Conservation (phyloP, 192 early-diverging fungal species). For the Backusella parvicylindrica region DNA sequence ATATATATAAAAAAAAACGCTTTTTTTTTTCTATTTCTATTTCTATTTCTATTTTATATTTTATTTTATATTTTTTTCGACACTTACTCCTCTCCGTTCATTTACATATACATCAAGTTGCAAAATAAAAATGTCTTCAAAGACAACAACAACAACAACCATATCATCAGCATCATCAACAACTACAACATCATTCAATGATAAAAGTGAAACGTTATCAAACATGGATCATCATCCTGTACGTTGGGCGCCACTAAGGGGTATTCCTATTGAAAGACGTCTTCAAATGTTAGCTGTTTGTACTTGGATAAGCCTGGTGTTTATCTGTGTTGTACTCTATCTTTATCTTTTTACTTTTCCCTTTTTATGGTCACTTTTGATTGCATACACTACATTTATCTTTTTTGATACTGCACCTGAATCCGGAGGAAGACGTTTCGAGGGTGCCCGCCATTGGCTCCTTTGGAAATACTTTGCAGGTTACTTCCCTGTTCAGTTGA, state of each 20-base stretch:
- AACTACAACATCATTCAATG: not conserved
- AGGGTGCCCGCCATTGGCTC: conserved; percentile 42
- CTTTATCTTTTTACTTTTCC: conserved; percentile 54
- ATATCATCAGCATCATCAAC: not conserved
- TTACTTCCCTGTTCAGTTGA: conserved; percentile 77
- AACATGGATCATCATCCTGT: conserved; percentile 13
- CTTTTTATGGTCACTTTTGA: conserved; percentile 54
- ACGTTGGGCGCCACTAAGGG: conserved; percentile 57
- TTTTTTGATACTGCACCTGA: conserved; percentile 75
- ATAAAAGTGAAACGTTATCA: not conserved
- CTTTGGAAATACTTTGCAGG: conserved; percentile 78
- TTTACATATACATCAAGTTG: not conserved
- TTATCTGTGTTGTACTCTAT: conserved; percentile 54
- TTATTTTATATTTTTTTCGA: not conserved
- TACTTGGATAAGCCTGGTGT: conserved; percentile 59
- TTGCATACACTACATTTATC: conserved; percentile 76
- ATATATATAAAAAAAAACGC: not conserved
- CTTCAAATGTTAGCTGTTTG: conserved; percentile 63
- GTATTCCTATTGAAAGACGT: conserved; percentile 62
- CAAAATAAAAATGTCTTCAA: not conserved
- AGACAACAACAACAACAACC: not conserved
- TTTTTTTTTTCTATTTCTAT: too few species aligned
- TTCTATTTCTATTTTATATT: not conserved
- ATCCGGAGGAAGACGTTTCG: conserved; percentile 66
- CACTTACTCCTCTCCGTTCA: not conserved